These are phyloP conservation scores for Apophysomyces elegans DNA, from an alignment of 371 early-diverging fungal species.

Conservation along the genomic window DNA sequence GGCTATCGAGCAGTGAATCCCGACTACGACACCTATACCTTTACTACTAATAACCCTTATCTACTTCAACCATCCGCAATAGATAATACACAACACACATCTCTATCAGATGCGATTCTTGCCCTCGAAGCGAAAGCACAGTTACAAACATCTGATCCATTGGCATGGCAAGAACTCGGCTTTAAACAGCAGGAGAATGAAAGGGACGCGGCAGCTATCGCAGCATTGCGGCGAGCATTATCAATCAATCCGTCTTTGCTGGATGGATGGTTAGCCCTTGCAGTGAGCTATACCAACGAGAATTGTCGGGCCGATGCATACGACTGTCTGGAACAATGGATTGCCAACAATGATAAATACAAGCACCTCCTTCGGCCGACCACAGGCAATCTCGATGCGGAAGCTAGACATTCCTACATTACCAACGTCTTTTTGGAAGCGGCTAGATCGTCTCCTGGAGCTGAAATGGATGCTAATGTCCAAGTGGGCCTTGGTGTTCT, in stretches of 20 bases:
- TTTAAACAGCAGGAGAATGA: conserved; percentile 95
- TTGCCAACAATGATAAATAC: conserved; percentile 76
- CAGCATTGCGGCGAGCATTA: conserved; percentile 83
- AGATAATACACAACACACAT: conserved; percentile 50
- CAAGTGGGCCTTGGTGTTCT: conserved; percentile 94
- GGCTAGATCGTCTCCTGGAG: conserved; percentile 70
- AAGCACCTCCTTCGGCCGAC: conserved; percentile 27
- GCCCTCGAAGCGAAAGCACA: conserved; percentile 94
- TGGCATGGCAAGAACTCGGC: conserved; percentile 88
- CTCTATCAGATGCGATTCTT: conserved; percentile 84
- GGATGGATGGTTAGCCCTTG: conserved; percentile 85
- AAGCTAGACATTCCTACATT: conserved; percentile 66
- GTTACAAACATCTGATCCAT: conserved; percentile 76
- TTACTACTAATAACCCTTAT: conserved; percentile 83
- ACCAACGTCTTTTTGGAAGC: conserved; percentile 82
- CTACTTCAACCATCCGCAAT: conserved; percentile 49
- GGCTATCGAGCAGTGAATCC: conserved; percentile 71
- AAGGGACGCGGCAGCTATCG: conserved; percentile 89
- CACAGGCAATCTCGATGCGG: conserved; percentile 13
- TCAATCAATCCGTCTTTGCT: conserved; percentile 69
- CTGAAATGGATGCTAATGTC: conserved; percentile 86
- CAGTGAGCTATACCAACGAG: conserved; percentile 96
- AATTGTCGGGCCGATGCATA: conserved; percentile 84
- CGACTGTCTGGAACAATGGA: conserved; percentile 88
- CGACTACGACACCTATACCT: conserved; percentile 75